Conservation (phyloP, 2,329 filamentous ascomycete genomes). For the Cyphellophora attinorum region DNA sequence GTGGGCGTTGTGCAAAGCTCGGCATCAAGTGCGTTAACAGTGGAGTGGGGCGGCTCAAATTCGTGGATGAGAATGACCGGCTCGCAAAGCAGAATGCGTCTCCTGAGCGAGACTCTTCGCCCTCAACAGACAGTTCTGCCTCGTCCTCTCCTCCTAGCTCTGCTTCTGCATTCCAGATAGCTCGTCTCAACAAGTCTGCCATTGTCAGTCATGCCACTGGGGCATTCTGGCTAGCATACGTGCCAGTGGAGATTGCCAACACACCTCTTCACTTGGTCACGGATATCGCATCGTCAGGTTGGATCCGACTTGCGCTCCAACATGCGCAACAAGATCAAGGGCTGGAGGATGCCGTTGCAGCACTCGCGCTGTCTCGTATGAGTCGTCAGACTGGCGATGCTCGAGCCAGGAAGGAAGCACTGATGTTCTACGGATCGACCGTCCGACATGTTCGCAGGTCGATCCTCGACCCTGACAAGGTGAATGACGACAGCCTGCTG, state of each 20-base stretch:
- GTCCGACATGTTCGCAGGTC: neutral
- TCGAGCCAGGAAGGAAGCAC: neutral
- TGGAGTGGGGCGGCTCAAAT: slow-evolving; percentile 2
- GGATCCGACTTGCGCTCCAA: neutral
- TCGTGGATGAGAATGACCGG: slow-evolving; percentile 6
- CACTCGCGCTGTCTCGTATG: neutral
- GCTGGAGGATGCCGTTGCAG: neutral
- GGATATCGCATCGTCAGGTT: neutral
- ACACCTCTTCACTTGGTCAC: neutral
- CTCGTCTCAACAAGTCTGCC: neutral
- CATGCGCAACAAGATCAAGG: neutral
- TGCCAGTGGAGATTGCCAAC: neutral
- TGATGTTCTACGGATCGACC: neutral
- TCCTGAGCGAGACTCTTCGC: too few relatives aligned
- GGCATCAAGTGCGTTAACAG: slow-evolving; percentile 6
- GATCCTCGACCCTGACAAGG: neutral
- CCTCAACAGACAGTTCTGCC: too few relatives aligned
- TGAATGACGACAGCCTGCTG: neutral
- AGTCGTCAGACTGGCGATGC: neutral
- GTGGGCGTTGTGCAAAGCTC: slow-evolving; percentile 6
- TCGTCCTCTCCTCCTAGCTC: too few relatives aligned
- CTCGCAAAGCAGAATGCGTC: too few relatives aligned
- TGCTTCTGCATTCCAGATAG: too few relatives aligned
- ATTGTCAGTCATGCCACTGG: neutral
- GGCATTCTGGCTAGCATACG: neutral